These are phyloP conservation scores for Monascus ruber DNA, from an alignment of 2,329 filamentous ascomycete genomes.

Conservation along the genomic window DNA sequence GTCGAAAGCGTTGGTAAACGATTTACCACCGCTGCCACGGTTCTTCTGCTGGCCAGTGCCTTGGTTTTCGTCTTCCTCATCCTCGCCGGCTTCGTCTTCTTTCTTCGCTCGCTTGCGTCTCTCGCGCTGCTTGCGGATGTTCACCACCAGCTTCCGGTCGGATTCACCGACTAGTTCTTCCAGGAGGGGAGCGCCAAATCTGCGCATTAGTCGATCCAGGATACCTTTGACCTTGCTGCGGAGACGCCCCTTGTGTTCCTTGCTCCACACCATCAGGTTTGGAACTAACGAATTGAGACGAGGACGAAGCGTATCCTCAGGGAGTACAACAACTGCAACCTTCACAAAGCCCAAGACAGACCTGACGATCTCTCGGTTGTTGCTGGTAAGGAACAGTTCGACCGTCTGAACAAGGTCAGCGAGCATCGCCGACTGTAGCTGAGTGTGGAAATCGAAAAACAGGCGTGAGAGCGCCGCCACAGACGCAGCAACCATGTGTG, in stretches of 20 bases:
- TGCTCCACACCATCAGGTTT: conserved; percentile 89
- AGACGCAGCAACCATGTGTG: conserved; percentile 96
- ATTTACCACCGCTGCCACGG: conserved; percentile 8
- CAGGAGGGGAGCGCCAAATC: conserved; percentile 74
- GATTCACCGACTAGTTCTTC: conserved; percentile 72
- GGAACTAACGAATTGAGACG: conserved; percentile 68
- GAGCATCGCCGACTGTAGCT: conserved; percentile 58
- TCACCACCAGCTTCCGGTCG: conserved; percentile 80
- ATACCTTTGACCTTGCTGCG: conserved; percentile 98
- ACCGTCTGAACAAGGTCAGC: conserved; percentile 85
- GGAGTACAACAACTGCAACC: conserved; percentile 79
- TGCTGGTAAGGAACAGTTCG: conserved; percentile 89
- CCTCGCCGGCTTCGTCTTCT: conserved; percentile 47
- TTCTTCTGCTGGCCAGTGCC: conserved; percentile 6
- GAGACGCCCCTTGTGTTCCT: conserved; percentile 97
- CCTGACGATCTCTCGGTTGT: conserved; percentile 92
- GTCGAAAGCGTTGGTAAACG: conserved; percentile 85
- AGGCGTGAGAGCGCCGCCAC: conserved; percentile 91
- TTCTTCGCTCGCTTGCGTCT: conserved; percentile 83
- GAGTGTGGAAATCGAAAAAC: conserved; percentile 75
- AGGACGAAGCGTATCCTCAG: conserved; percentile 65
- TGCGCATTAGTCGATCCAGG: conserved; percentile 80
- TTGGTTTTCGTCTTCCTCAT: conserved; percentile 38
- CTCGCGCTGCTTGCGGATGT: conserved; percentile 92
- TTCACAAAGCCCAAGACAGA: conserved; percentile 95